Conservation (phyloP, 768 basidiomycete species). For the Podaxis carcinomalis region DNA sequence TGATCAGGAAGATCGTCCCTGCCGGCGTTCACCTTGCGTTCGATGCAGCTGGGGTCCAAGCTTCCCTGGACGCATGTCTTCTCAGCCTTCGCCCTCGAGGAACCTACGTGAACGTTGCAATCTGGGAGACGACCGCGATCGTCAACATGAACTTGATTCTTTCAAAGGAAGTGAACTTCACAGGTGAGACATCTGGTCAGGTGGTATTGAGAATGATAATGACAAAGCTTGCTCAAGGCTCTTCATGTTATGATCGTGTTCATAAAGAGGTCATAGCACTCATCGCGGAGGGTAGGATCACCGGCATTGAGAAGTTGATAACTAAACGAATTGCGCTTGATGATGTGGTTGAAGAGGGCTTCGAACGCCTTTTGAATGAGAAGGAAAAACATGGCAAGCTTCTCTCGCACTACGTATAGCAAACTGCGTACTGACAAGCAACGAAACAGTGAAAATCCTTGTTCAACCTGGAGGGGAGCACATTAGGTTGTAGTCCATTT, state of each 20-base stretch:
- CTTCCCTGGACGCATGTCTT: constrained; percentile 31
- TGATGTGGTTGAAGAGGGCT: constrained; percentile 39
- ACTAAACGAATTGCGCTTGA: constrained; percentile 36
- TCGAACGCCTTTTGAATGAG: constrained; percentile 34
- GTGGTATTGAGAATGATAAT: not conserved
- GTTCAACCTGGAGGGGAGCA: constrained; percentile 20
- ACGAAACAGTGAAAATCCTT: constrained; percentile 32
- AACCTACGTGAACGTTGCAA: constrained; percentile 34
- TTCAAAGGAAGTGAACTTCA: constrained; percentile 33
- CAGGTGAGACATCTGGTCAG: constrained; percentile 21
- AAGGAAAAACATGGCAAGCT: constrained; percentile 37
- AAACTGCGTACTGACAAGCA: too few relatives aligned
- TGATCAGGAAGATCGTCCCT: constrained; percentile 23
- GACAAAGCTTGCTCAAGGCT: constrained; percentile 19
- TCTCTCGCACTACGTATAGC: not conserved
- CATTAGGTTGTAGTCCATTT: not conserved
- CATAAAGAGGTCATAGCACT: constrained; percentile 36
- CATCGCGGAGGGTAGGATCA: constrained; percentile 33
- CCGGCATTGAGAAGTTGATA: constrained; percentile 35
- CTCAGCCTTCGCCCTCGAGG: constrained; percentile 33
- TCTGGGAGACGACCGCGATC: constrained; percentile 34
- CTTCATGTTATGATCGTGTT: constrained; percentile 33
- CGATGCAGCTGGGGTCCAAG: constrained; percentile 42
- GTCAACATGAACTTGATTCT: constrained; percentile 34
- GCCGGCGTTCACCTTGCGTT: constrained; percentile 41